Conservation (phyloP, 1,139 yeast species). For the Sugiyamaella grinbergsii region DNA sequence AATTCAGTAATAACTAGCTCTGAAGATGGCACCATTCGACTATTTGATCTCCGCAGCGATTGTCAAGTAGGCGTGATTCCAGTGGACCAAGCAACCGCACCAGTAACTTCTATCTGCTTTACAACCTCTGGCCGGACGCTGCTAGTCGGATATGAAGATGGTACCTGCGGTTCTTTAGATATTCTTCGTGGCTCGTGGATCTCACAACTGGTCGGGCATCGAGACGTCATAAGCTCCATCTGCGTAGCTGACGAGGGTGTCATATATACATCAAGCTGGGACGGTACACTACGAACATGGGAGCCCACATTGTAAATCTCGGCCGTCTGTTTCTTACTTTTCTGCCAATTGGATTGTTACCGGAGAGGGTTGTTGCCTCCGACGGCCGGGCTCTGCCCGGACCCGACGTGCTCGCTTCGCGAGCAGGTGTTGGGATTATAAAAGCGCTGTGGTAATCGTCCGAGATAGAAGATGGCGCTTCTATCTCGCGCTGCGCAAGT, state of each 20-base stretch:
- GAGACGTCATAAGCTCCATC: slow-evolving; percentile 63
- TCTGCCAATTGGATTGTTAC: no score
- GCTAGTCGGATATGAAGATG: slow-evolving; percentile 75
- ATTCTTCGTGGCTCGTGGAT: slow-evolving; percentile 63
- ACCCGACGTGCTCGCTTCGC: neutral
- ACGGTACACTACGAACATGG: slow-evolving; percentile 36
- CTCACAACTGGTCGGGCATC: slow-evolving; percentile 62
- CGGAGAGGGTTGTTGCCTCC: slow-evolving; percentile 2
- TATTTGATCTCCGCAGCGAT: slow-evolving; percentile 78
- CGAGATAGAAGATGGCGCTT: no score
- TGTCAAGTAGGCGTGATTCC: slow-evolving; percentile 59
- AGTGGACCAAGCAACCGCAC: slow-evolving; percentile 30
- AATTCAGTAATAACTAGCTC: slow-evolving; percentile 55
- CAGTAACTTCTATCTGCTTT: slow-evolving; percentile 67
- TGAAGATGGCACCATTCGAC: slow-evolving; percentile 74
- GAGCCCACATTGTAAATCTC: slow-evolving; percentile 19
- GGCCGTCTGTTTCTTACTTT: neutral
- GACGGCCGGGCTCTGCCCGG: slow-evolving; percentile 10
- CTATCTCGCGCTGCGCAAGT: no score
- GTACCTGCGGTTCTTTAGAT: slow-evolving; percentile 81
- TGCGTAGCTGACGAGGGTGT: slow-evolving; percentile 65
- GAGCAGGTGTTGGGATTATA: no score
- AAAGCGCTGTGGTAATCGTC: no score
- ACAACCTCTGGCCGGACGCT: slow-evolving; percentile 75
- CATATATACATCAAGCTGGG: slow-evolving; percentile 44